Conservation (phyloP, 345 rosid genomes). For the Sapria himalayana region DNA sequence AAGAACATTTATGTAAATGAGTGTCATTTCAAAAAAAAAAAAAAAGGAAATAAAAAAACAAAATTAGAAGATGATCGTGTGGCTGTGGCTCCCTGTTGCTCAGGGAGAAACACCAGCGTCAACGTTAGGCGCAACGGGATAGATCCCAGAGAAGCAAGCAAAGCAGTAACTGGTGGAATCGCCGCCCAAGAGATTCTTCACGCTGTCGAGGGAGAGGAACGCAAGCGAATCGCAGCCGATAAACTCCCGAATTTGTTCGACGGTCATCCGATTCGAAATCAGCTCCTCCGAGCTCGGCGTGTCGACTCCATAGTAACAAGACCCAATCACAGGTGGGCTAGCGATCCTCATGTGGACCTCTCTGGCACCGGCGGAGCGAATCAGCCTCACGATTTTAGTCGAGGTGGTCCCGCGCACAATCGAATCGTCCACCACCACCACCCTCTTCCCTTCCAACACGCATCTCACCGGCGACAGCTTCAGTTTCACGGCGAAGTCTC, state of each 20-base stretch:
- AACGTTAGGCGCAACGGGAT: slow-evolving; percentile 67
- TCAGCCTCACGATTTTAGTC: slow-evolving; percentile 60
- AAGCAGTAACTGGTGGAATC: slow-evolving; percentile 49
- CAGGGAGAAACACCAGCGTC: too few relatives aligned
- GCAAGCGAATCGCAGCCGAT: slow-evolving; percentile 82
- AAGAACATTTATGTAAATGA: too few relatives aligned
- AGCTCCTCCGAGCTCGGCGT: slow-evolving; percentile 76
- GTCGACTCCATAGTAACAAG: slow-evolving; percentile 94
- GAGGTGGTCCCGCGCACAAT: slow-evolving; percentile 90
- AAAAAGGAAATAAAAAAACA: too few relatives aligned
- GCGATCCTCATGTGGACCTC: slow-evolving; percentile 98
- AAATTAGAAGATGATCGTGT: too few relatives aligned
- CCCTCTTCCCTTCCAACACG: slow-evolving; percentile 69
- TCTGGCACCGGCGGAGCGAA: slow-evolving; percentile 82
- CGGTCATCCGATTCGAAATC: slow-evolving; percentile 76
- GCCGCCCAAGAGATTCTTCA: slow-evolving; percentile 30
- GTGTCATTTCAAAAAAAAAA: too few relatives aligned
- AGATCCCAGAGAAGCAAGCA: slow-evolving; percentile 81
- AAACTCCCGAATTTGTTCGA: slow-evolving; percentile 49
- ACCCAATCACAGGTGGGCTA: slow-evolving; percentile 64
- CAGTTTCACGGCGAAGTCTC: slow-evolving; percentile 93
- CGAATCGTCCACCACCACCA: slow-evolving; percentile 90
- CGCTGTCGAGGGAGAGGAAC: slow-evolving; percentile 40
- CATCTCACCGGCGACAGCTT: slow-evolving; percentile 76
- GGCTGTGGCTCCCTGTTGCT: too few relatives aligned